Conservation (phyloP, 2,329 filamentous ascomycete species). For the Phyllosticta citriasiana region DNA sequence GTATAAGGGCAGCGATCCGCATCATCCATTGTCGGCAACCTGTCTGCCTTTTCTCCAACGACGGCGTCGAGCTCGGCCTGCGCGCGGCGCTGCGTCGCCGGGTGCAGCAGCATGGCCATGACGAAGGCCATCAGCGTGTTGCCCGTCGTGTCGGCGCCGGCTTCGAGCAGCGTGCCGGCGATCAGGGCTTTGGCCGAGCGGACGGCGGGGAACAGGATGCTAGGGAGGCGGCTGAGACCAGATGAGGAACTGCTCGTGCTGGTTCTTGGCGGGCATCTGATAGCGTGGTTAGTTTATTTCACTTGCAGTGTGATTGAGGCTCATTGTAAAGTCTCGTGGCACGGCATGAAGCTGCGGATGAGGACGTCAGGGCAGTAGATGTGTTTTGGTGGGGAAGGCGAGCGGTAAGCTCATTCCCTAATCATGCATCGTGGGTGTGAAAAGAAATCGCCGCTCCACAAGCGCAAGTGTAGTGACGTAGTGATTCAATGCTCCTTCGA, state of each 20-base stretch:
- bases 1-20: slow-evolving; percentile 18
- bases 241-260: slow-evolving; percentile 39
- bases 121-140: slow-evolving; percentile 18
- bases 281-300: background rate
- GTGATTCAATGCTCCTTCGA: too few relatives aligned
- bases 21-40: slow-evolving; percentile 22
- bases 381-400: too few relatives aligned
- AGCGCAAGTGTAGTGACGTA: too few relatives aligned
- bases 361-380: too few relatives aligned
- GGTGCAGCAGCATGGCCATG: slow-evolving; percentile 19
- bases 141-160: slow-evolving; percentile 22
- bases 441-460: too few relatives aligned
- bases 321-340: background rate
- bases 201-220: slow-evolving; percentile 23
- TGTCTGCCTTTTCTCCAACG: slow-evolving; percentile 14
- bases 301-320: background rate
- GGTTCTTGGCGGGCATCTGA: slow-evolving; percentile 32
- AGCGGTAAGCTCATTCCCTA: too few relatives aligned
- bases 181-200: slow-evolving; percentile 30
- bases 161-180: slow-evolving; percentile 19
- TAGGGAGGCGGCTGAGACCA: slow-evolving; percentile 39
- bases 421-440: too few relatives aligned
- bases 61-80: slow-evolving; percentile 22
- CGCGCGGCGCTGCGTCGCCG: slow-evolving; percentile 15
- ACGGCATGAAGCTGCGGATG: too few relatives aligned